Evolutionary conservation across 495 filamentous ascomycete species (phyloP).

Genomic region (Clohesyomyces aquaticus): DNA sequence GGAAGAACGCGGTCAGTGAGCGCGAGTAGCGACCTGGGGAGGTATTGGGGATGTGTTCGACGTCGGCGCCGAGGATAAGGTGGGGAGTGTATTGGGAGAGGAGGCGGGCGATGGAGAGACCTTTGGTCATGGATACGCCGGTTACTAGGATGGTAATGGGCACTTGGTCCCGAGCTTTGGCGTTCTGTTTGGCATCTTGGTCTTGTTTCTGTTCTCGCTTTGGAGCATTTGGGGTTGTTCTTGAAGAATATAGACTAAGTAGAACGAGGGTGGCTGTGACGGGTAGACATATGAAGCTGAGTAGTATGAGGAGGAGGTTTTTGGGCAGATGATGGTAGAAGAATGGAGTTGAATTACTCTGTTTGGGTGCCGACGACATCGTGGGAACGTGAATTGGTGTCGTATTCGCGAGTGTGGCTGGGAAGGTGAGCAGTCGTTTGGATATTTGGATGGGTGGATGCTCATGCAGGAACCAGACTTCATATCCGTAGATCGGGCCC

Average conservation of each 20-base stretch:
- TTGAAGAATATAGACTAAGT: slow-evolving; percentile 43
- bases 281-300: slow-evolving; percentile 60
- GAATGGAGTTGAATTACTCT: slow-evolving; percentile 33
- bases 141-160: slow-evolving; percentile 69
- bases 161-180: slow-evolving; percentile 37
- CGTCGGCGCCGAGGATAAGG: slow-evolving; percentile 72
- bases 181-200: not conserved
- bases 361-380: slow-evolving; percentile 2
- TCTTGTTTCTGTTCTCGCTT: slow-evolving; percentile 43
- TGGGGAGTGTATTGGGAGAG: slow-evolving; percentile 66
- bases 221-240: slow-evolving; percentile 6
- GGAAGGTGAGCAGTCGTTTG: too few relatives aligned
- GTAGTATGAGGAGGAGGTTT: slow-evolving; percentile 54
- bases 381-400: slow-evolving; percentile 32
- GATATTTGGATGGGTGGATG: too few relatives aligned
- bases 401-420: not conserved
- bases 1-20: slow-evolving; percentile 58
- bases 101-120: slow-evolving; percentile 65
- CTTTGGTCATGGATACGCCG: slow-evolving; percentile 70
- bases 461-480: too few relatives aligned
- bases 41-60: slow-evolving; percentile 46
- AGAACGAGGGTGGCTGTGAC: slow-evolving; percentile 57
- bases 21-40: slow-evolving; percentile 47
- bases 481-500: too few relatives aligned
- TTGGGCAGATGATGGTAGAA: slow-evolving; percentile 50